These are phyloP conservation scores for Globisporangium parvum DNA, from an alignment of 352 stramenopile species.

Conservation along the genomic window DNA sequence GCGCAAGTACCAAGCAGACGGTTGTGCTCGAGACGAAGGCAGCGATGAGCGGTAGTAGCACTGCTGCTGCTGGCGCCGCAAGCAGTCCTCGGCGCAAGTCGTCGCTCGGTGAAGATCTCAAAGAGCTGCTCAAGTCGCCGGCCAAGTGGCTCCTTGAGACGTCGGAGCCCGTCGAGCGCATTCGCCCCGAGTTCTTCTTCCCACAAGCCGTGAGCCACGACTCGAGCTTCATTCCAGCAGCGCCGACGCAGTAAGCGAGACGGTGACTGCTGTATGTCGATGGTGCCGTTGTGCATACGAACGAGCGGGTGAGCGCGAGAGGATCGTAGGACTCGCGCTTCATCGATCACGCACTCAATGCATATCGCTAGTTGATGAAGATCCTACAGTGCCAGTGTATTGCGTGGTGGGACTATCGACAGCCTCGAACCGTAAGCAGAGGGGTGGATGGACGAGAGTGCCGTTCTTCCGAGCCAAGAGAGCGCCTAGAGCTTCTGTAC, in stretches of 20 bases:
- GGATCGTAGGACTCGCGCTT: no score
- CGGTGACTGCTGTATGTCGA: background rate
- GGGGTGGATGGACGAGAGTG: no score
- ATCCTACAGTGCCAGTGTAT: no score
- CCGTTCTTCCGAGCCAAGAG: background rate
- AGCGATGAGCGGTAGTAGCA: no score
- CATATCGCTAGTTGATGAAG: no score
- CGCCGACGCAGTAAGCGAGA: conserved; percentile 1
- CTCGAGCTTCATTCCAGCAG: conserved; percentile 4
- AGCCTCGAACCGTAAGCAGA: background rate
- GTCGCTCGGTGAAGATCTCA: conserved; percentile 59
- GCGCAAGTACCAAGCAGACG: conserved; percentile 17
- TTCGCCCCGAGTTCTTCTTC: conserved; percentile 53
- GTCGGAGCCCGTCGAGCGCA: conserved; percentile 17
- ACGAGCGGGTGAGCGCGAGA: background rate
- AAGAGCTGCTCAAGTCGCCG: conserved; percentile 48
- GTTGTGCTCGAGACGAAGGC: conserved; percentile 37
- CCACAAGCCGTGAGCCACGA: conserved; percentile 40
- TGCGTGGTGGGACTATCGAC: no score
- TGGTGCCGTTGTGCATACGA: conserved; percentile 4
- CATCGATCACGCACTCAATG: no score
- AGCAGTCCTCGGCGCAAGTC: conserved; percentile 32
- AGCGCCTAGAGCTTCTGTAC: conserved; percentile 53
- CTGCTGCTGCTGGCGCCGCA: background rate
- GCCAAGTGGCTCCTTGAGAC: conserved; percentile 52